phyloP scores from a whole-genome alignment of 179 eudicot species.

The Drosera spatulata region DNA sequence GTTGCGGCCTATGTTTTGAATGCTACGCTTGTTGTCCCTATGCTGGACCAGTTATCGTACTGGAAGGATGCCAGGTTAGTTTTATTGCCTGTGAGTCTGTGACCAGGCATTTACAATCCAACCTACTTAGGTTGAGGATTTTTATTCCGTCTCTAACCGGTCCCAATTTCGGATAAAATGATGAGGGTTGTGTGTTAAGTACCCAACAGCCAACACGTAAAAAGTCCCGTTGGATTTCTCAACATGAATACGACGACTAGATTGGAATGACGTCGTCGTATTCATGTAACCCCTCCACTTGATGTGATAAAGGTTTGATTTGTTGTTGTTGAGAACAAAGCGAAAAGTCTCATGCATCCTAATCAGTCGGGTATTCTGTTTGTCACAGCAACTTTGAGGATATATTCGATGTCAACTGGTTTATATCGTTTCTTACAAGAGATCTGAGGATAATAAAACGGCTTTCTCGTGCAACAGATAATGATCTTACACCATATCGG shows the following conservation, averaged over 20 bases:
- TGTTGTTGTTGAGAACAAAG: too few species aligned
- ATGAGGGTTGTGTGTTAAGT: too few species aligned
- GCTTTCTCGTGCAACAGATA: slow-evolving; percentile 47
- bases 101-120: neutral
- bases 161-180: too few species aligned
- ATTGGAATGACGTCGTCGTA: too few species aligned
- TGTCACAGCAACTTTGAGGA: slow-evolving; percentile 66
- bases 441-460: slow-evolving; percentile 63
- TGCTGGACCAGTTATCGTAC: slow-evolving; percentile 68
- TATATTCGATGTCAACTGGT: slow-evolving; percentile 69
- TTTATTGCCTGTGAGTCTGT: neutral
- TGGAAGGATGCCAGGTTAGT: slow-evolving; percentile 83
- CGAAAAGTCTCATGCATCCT: neutral
- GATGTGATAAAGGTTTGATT: too few species aligned
- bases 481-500: slow-evolving; percentile 26
- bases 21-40: slow-evolving; percentile 79
- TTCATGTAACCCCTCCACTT: too few species aligned
- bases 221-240: too few species aligned
- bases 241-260: too few species aligned
- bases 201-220: too few species aligned
- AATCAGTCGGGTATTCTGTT: slow-evolving; percentile 8
- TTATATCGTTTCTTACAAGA: slow-evolving; percentile 43
- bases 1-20: slow-evolving; percentile 75
- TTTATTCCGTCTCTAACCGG: too few species aligned
- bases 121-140: too few species aligned